Percentiles rank a stretch among this genome's conserved stretches.
These are phyloP conservation scores for Volvox reticuliferus DNA, from an alignment of 139 green algal genomes.

Conservation along the genomic window DNA sequence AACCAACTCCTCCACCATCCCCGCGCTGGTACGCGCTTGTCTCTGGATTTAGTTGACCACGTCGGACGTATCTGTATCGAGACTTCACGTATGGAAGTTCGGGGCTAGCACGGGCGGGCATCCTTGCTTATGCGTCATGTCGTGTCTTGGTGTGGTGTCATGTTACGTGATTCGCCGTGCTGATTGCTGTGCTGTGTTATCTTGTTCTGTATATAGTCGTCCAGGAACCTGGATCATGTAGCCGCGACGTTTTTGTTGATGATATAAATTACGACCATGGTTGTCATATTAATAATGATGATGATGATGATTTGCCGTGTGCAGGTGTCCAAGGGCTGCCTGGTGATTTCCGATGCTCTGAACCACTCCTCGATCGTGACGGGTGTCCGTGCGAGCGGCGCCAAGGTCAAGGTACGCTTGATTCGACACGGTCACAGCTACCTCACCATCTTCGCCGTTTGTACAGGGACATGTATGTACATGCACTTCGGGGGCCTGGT, in stretches of 20 bases:
- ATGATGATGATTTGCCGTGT: no score
- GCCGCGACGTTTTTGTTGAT: no score
- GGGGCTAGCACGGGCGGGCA: no score
- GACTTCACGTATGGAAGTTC: no score
- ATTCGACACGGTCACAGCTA: no score
- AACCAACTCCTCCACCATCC: constrained; percentile 95
- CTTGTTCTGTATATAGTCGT: neutral
- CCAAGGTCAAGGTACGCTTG: constrained; percentile 81
- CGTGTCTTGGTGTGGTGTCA: neutral
- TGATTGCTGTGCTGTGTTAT: neutral
- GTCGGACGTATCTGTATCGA: no score
- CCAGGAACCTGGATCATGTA: no score
- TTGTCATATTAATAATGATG: no score
- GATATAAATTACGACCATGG: no score
- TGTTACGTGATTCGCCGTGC: neutral
- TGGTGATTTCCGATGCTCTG: constrained; percentile 95
- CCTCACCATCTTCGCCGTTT: no score
- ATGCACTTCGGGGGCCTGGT: no score
- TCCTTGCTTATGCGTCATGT: neutral
- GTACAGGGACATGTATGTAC: no score
- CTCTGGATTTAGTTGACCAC: neutral
- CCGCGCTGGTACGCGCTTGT: constrained; percentile 74
- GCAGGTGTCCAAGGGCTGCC: constrained; percentile 78
- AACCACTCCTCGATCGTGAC: constrained; percentile 98
- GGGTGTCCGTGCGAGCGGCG: constrained; percentile 84